A percentile compares a stretch with the other conserved stretches of the same genome.
Conservation (phyloP, 2,329 filamentous ascomycete species). For the Chrysosporium queenslandicum region DNA sequence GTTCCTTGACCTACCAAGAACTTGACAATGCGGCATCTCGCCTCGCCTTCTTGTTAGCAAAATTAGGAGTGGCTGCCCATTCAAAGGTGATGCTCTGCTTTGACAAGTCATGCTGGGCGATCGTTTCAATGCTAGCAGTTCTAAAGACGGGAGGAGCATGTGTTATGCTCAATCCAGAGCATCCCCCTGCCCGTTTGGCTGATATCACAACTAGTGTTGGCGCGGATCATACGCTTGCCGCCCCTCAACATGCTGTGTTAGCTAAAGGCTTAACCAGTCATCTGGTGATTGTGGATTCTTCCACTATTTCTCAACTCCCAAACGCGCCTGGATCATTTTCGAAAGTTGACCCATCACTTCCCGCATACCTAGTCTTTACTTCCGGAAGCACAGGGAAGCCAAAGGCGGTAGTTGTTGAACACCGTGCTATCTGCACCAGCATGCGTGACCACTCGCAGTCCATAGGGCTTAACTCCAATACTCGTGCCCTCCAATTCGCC, state of each 20-base stretch:
- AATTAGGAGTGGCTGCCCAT: slow-evolving; percentile 26
- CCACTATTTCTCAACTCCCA: not conserved
- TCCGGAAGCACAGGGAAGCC: slow-evolving; percentile 23
- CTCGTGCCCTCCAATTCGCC: slow-evolving; percentile 30
- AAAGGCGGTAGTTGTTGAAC: slow-evolving; percentile 48
- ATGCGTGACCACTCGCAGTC: slow-evolving; percentile 10
- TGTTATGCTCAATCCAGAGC: slow-evolving; percentile 25
- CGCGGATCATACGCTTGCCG: slow-evolving; percentile 8
- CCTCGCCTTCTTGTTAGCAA: slow-evolving; percentile 48
- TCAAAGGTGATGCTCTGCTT: slow-evolving; percentile 57
- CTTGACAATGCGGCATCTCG: slow-evolving; percentile 56
- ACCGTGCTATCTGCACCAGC: slow-evolving; percentile 40
- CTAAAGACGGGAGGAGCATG: slow-evolving; percentile 25
- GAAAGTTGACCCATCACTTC: not conserved
- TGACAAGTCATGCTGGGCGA: slow-evolving; percentile 63
- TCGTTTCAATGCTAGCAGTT: slow-evolving; percentile 34
- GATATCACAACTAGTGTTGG: slow-evolving; percentile 19
- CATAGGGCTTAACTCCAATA: slow-evolving; percentile 28
- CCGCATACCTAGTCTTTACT: slow-evolving; percentile 4
- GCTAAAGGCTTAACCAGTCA: not conserved
- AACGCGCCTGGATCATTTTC: not conserved
- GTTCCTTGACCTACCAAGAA: slow-evolving; percentile 49
- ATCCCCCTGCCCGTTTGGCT: slow-evolving; percentile 20
- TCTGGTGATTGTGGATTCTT: not conserved
- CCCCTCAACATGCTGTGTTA: not conserved